A percentile compares a stretch with the other conserved stretches of the same genome.
Conservation (phyloP, 1,284 basidiomycete genomes). For the Agaricales sp. region DNA sequence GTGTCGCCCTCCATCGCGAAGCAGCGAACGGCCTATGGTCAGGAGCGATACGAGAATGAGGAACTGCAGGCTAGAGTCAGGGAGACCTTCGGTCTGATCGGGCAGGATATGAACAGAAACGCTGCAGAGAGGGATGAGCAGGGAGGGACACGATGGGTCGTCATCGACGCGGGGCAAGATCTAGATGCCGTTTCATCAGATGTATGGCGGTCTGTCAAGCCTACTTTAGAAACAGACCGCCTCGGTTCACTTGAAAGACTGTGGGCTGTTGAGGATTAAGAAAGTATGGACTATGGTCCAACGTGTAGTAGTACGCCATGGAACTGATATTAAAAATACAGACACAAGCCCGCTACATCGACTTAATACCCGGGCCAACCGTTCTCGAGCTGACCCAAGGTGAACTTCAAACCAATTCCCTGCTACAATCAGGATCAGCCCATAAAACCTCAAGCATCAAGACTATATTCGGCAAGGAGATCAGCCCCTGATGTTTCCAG, state of each 20-base stretch:
- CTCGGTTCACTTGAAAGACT: conserved; percentile 28
- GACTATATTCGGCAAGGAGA: too few relatives aligned
- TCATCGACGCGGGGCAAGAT: conserved; percentile 53
- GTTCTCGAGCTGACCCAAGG: too few relatives aligned
- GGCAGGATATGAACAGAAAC: conserved; percentile 31
- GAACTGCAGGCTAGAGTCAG: conserved; percentile 68
- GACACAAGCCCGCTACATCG: too few relatives aligned
- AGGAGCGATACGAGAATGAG: conserved; percentile 81
- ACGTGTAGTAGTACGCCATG: too few relatives aligned
- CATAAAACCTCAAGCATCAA: too few relatives aligned
- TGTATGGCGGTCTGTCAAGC: conserved; percentile 44
- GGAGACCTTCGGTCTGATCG: conserved; percentile 54
- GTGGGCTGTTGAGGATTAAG: too few relatives aligned
- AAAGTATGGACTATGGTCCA: too few relatives aligned
- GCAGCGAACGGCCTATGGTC: conserved; percentile 79
- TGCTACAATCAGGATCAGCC: too few relatives aligned
- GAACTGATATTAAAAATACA: too few relatives aligned
- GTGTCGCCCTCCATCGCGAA: conserved; percentile 66
- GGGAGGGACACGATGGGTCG: conserved; percentile 37
- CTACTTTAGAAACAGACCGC: conserved; percentile 23
- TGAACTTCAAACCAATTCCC: too few relatives aligned
- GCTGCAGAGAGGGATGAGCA: conserved; percentile 14
- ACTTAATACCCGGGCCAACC: too few relatives aligned
- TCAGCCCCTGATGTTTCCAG: too few relatives aligned
- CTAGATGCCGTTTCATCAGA: conserved; percentile 47